Conservation (phyloP, 164 flowering plant genomes). For the Tinospora cordifolia region DNA sequence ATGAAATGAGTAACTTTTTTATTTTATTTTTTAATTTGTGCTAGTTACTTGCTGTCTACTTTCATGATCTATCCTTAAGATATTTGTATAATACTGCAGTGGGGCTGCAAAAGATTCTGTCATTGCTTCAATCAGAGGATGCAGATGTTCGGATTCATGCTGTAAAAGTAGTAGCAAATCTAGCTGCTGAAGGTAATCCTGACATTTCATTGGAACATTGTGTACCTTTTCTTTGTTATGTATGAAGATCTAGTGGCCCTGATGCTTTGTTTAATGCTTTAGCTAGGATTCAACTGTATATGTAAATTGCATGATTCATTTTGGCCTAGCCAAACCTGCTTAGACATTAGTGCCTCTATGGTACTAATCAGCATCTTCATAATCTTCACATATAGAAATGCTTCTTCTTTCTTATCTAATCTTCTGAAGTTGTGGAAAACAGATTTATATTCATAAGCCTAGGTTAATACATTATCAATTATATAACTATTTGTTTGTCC, state of each 20-base stretch:
- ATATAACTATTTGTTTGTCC: too few species aligned
- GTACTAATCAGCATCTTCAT: neutral
- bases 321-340: too few species aligned
- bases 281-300: too few species aligned
- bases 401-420: too few species aligned
- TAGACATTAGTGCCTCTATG: too few species aligned
- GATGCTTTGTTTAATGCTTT: too few species aligned
- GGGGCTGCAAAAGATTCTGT: conserved; percentile 92
- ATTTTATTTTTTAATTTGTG: neutral
- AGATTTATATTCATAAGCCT: neutral
- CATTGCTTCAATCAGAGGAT: conserved; percentile 91
- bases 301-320: too few species aligned
- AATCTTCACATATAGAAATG: too few species aligned
- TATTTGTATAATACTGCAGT: conserved; percentile 36
- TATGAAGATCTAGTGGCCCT: too few species aligned
- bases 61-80: neutral
- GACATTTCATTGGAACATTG: too few species aligned
- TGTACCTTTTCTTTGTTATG: too few species aligned
- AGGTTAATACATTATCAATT: neutral
- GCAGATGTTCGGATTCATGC: conserved; percentile 91
- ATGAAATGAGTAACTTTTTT: neutral
- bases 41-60: neutral
- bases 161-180: conserved; percentile 95
- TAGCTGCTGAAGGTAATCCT: conserved; percentile 86
- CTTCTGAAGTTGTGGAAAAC: neutral